phyloP scores from a whole-genome alignment of 1,139 yeast genomes.

The Suhomyces anneliseae region DNA sequence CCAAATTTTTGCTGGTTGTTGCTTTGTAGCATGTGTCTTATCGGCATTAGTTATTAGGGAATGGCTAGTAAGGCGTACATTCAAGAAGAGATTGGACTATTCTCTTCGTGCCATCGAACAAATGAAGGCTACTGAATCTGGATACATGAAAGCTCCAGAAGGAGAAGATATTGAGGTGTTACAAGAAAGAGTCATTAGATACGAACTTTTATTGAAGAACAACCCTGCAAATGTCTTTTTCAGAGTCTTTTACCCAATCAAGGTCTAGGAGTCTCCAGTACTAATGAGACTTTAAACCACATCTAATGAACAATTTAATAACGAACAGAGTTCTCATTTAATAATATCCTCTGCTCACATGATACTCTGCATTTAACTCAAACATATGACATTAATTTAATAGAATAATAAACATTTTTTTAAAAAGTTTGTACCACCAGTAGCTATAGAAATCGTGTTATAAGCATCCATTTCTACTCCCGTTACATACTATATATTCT shows the following conservation, averaged over 20 bases:
- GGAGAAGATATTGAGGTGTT: conserved; percentile 3
- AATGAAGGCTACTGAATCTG: conserved; percentile 9
- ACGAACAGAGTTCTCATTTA: no score
- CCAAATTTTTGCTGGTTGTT: conserved; percentile 59
- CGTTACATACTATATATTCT: no score
- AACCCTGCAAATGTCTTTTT: background rate
- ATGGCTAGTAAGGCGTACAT: conserved; percentile 23
- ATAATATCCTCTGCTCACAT: no score
- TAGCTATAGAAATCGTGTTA: no score
- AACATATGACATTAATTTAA: no score
- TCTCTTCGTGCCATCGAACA: conserved; percentile 7
- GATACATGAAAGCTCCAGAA: conserved; percentile 14
- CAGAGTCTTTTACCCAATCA: conserved; percentile 11
- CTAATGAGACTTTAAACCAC: background rate
- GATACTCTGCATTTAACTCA: no score
- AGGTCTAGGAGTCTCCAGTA: conserved; percentile 1
- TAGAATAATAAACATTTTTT: no score
- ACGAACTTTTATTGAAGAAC: conserved; percentile 7
- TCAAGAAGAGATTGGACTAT: conserved; percentile 14
- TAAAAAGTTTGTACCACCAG: no score
- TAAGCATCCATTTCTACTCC: no score
- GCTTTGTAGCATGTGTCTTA: conserved; percentile 36
- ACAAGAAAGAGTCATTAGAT: conserved; percentile 10
- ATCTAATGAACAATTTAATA: background rate
- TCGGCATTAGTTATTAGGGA: conserved; percentile 34